Evolutionary conservation across 2,329 filamentous ascomycete species (phyloP), one percentile per base, ranked within the genome.

Genomic region (Trichoderma arundinaceum): DNA sequence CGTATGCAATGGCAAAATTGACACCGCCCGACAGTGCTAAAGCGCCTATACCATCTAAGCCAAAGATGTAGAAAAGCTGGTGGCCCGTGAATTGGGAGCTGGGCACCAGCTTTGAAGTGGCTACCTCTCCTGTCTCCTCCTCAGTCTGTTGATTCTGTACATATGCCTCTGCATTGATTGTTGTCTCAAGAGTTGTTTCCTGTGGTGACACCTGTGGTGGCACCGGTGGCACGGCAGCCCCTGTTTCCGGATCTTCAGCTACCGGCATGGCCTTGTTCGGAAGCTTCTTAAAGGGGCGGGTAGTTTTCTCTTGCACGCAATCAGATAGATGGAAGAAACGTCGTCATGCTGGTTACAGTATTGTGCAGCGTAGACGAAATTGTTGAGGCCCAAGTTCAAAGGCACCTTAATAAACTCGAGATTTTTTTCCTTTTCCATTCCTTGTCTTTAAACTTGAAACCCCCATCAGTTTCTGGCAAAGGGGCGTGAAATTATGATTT

Each of bases 41-140:
- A 15, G 59, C 59, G n/a, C 59, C 59, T 10, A 62, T 13, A 3
- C 59, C 59, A 44, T 62, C 48, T 7, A 62, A 35, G n/a, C 59
- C 59, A 53, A 62, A 62, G 28, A 62, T 44, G 59, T 62, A 62
- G 8, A 62, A 62, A 4, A 62, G 49, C 12, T 62, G 59, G 12
- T 52, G 48, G 1, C 28, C 48, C 7, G 59, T 53, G 17, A 62
- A 62, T 2, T 17, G 48, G 15, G 48, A 22, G 38, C 48, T 62
- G 5, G 59, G 48, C 13, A 35, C 38, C 2, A 28, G 22, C 7
- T 35, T 44, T 12, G 39, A 35, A 22, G 19, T 35, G 15, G 2
- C 2, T 2, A 9, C 38, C 5, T 35, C 15, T 15, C 17, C 13
- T 12, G 49, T 9, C 13, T 43, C 46, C n/a, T 51, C 48, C 6